Evolutionary conservation across 1,139 yeast genomes (phyloP).

Genomic region (Blastobotrys illinoisensis): DNA sequence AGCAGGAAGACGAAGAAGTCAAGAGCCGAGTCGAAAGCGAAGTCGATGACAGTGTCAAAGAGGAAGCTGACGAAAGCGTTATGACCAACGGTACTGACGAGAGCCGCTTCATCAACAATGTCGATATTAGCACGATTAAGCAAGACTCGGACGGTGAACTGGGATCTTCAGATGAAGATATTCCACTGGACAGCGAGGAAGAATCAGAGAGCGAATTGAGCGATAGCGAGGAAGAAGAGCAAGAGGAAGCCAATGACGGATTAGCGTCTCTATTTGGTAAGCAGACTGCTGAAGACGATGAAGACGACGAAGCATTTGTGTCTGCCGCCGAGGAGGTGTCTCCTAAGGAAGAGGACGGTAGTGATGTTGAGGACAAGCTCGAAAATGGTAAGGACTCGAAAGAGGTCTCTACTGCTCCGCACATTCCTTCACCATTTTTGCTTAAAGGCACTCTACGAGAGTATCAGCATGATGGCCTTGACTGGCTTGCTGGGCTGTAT

Average conservation of each 20-base stretch:
- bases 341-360: conserved; percentile 1
- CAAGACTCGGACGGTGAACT: conserved; percentile 19
- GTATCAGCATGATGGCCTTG: conserved; percentile 92
- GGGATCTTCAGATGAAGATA: conserved; percentile 20
- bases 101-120: conserved; percentile 1
- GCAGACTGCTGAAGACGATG: conserved; percentile 4
- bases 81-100: conserved; percentile 22
- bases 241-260: conserved; percentile 13
- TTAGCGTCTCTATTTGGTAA: conserved; percentile 13
- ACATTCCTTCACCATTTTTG: conserved; percentile 38
- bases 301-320: conserved; percentile 8
- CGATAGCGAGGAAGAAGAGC: conserved; percentile 18
- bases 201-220: conserved; percentile 24
- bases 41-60: conserved; percentile 24
- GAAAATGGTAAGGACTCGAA: neutral
- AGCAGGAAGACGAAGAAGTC: conserved; percentile 17
- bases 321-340: conserved; percentile 8
- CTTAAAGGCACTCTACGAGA: conserved; percentile 80
- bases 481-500: conserved; percentile 93
- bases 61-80: conserved; percentile 18
- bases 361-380: neutral
- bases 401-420: neutral
- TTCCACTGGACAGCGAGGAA: conserved; percentile 25
- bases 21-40: conserved; percentile 17
- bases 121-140: conserved; percentile 8